Percentiles rank a stretch among this genome's conserved stretches.
Conservation (phyloP, 2,329 filamentous ascomycete species). For the Hypoxylon sp. region DNA sequence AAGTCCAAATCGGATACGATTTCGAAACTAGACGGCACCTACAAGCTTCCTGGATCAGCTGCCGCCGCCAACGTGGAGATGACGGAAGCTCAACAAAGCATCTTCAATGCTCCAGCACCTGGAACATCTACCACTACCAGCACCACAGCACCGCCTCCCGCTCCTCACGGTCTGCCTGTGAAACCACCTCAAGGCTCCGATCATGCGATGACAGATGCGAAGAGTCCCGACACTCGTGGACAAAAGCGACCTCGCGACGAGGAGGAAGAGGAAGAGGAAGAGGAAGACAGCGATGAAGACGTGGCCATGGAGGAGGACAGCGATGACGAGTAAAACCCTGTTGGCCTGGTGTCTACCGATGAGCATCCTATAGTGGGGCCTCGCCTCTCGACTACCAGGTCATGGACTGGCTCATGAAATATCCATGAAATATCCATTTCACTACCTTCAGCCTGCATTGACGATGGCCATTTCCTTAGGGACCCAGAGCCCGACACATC, state of each 20-base stretch:
- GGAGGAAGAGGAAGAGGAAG: constrained; percentile 66
- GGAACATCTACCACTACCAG: constrained; percentile 54
- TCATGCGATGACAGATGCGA: constrained; percentile 59
- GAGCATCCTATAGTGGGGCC: neutral
- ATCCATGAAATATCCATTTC: too few relatives aligned
- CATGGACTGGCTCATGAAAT: too few relatives aligned
- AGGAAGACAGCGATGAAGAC: constrained; percentile 64
- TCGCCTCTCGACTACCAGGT: constrained; percentile 3
- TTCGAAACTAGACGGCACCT: constrained; percentile 90
- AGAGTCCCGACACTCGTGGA: constrained; percentile 64
- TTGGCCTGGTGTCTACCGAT: constrained; percentile 15
- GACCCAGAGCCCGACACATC: constrained; percentile 79
- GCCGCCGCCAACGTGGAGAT: constrained; percentile 67
- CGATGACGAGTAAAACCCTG: constrained; percentile 65
- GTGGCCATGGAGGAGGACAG: constrained; percentile 75
- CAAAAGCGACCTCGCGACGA: constrained; percentile 78
- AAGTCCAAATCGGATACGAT: constrained; percentile 89
- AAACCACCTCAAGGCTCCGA: constrained; percentile 60
- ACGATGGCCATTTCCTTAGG: constrained; percentile 71
- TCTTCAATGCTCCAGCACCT: constrained; percentile 74
- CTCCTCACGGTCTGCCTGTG: constrained; percentile 52
- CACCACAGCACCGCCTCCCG: constrained; percentile 47
- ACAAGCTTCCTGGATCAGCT: constrained; percentile 68
- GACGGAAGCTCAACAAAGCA: constrained; percentile 79
- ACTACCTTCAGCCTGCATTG: constrained; percentile 40